These are phyloP conservation scores for Lasiodiplodia theobromae DNA, from an alignment of 2,329 filamentous ascomycete genomes.

Conservation along the genomic window DNA sequence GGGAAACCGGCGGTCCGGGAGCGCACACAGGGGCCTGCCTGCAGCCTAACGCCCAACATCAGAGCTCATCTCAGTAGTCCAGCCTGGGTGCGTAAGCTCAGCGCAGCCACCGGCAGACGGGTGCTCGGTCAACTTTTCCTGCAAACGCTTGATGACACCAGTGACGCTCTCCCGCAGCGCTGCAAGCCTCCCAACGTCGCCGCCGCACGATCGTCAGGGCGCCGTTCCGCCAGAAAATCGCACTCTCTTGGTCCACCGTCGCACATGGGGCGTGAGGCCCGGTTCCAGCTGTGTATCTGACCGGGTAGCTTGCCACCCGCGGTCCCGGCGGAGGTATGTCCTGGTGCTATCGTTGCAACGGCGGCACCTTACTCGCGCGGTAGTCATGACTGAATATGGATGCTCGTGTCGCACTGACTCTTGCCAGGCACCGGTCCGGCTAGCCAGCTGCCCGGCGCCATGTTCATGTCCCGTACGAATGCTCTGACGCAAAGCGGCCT, in stretches of 20 bases:
- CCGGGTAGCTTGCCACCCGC: neutral
- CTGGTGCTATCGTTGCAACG: neutral
- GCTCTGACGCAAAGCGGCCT: neutral
- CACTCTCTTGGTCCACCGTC: neutral
- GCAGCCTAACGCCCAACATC: neutral
- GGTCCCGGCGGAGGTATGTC: neutral
- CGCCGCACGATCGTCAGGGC: conserved; percentile 7
- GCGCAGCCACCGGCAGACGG: conserved; percentile 4
- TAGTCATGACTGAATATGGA: conserved; percentile 4
- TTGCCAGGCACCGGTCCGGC: conserved; percentile 11
- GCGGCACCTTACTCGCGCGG: conserved; percentile 5
- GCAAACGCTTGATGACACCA: neutral
- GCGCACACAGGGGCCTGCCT: neutral
- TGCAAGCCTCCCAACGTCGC: neutral
- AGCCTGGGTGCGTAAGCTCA: neutral
- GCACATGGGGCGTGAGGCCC: neutral
- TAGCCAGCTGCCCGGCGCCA: conserved; percentile 4
- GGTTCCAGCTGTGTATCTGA: neutral
- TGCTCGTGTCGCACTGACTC: conserved; percentile 22
- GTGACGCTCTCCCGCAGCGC: too few species aligned
- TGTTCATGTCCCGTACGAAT: conserved; percentile 1
- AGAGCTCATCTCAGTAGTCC: conserved; percentile 2
- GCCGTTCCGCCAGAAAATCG: neutral
- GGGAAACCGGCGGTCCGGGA: neutral
- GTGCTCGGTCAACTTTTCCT: neutral